Percentiles rank a stretch among this genome's conserved stretches.
phyloP scores from a whole-genome alignment of 139 green algal genomes.

The Picochlorum costavermella region DNA sequence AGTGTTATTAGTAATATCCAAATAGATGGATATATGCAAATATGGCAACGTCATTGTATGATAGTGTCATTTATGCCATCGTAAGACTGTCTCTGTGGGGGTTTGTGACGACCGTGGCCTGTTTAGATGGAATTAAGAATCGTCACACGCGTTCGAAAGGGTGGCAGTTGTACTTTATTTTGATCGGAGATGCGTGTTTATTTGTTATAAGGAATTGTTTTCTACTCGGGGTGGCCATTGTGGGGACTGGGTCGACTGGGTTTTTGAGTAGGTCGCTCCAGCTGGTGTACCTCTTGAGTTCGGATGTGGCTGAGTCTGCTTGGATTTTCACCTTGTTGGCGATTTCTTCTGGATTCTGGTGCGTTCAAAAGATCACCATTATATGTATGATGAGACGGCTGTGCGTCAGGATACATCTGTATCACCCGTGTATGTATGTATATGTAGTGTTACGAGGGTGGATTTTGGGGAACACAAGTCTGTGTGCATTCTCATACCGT shows the following conservation, averaged over 20 bases:
- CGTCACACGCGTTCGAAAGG: slow-evolving; percentile 16
- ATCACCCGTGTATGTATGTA: too few relatives aligned
- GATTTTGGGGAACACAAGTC: slow-evolving; percentile 37
- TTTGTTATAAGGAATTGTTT: slow-evolving; percentile 21
- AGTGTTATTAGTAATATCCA: too few relatives aligned
- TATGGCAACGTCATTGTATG: slow-evolving; percentile 6
- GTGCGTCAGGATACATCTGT: too few relatives aligned
- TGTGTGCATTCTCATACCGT: slow-evolving; percentile 36
- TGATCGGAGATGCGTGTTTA: slow-evolving; percentile 17
- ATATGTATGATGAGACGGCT: not conserved
- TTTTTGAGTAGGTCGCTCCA: slow-evolving; percentile 1
- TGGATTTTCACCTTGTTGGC: slow-evolving; percentile 35
- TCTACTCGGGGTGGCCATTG: slow-evolving; percentile 1
- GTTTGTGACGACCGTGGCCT: slow-evolving; percentile 19
- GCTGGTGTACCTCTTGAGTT: slow-evolving; percentile 42
- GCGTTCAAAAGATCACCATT: not conserved
- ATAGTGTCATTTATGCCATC: slow-evolving; percentile 22
- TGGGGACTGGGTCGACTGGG: not conserved
- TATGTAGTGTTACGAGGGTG: slow-evolving; percentile 39
- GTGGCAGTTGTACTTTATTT: slow-evolving; percentile 35
- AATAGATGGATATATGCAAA: too few relatives aligned
- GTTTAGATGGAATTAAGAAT: slow-evolving; percentile 29
- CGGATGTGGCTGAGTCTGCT: slow-evolving; percentile 31
- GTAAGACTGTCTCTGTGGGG: slow-evolving; percentile 26
- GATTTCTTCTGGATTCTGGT: slow-evolving; percentile 46